Base-by-base conservation (phyloP, 1,139 yeast genomes). In the Geotrichum restrictum region DNA sequence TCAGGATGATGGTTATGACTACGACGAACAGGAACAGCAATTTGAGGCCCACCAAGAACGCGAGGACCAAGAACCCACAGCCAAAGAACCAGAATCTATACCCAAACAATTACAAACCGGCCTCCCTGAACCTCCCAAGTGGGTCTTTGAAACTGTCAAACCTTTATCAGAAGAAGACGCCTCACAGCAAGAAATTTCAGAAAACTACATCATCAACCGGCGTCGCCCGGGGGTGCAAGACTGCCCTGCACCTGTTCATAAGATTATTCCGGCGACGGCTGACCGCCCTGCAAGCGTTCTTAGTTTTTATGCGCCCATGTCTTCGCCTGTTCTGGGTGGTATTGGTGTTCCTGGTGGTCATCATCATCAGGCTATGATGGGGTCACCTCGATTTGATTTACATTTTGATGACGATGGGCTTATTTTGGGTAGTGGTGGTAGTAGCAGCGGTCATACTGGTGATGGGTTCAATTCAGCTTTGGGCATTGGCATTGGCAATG, bases 241-340 rank as follows among this genome's bases (percentile, higher is more conserved):
- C 16, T 45, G 48, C 33, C 48, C 48, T 3, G 48, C 48, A 8
- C 48, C 48, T 21, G 48, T 45, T 4, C 33, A 45, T 14, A 45
- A 34, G 21, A 21, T 45, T 22, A n/a, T 24, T 19, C 38, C 13
- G 10, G 24, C 29, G 10, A 14, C 31, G 16, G 18, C 21, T 11
- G 16, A 16, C 27, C 14, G 37, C 6, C 24, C 45, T 2, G 14
- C 45, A 3, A 42, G 37, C 21, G 29, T 21, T 1, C 14, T 21
- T 14, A 43, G 47, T 33, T 33, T 11, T 8, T 24, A 24, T 8
- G 29, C 29, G 29, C 29, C 29, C 7, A 5, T 8, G 5, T 24
- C 29, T 5, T 5, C 29, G 29, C 29, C 29, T 8, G 8, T 24
- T 24, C 5, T 24, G 7, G 5, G 7, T 24, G 7, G 7, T 8